Evolutionary conservation across 192 early-diverging fungal species (phyloP).

Genomic region (Coemansia sp.): DNA sequence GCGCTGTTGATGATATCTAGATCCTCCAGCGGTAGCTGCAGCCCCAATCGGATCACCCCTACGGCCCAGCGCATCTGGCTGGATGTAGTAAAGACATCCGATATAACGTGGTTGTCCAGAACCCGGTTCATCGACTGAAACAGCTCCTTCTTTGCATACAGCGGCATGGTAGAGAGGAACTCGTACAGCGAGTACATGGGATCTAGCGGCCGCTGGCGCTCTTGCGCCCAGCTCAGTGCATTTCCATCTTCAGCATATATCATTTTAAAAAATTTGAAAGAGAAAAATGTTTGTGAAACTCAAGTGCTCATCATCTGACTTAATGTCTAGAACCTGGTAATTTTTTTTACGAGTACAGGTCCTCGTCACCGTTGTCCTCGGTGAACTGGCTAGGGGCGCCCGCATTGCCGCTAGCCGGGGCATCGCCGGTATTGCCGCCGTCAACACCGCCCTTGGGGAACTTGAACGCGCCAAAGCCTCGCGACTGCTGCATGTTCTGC

Average conservation of each 20-base stretch:
- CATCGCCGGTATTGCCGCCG: conserved; percentile 20
- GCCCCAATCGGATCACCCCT: conserved; percentile 35
- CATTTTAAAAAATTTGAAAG: conserved; percentile 9
- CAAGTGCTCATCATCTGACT: conserved; percentile 1
- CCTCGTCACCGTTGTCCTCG: conserved; percentile 47
- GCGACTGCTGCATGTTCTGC: conserved; percentile 93
- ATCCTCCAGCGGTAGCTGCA: conserved; percentile 45
- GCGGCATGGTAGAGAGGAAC: conserved; percentile 30
- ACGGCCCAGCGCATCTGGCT: conserved; percentile 40
- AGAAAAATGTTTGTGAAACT: conserved; percentile 1
- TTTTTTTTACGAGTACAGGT: conserved; percentile 49
- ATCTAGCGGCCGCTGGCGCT: not conserved
- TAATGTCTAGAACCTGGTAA: not conserved
- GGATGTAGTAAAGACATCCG: conserved; percentile 21
- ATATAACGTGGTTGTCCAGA: conserved; percentile 11
- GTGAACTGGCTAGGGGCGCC: conserved; percentile 33
- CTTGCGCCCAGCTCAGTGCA: conserved; percentile 30
- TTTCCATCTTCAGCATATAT: conserved; percentile 40
- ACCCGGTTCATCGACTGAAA: conserved; percentile 29
- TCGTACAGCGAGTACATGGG: conserved; percentile 14
- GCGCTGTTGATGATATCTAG: conserved; percentile 23
- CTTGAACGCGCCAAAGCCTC: conserved; percentile 95
- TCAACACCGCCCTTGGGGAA: conserved; percentile 73
- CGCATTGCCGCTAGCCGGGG: conserved; percentile 9
- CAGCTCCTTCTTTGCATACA: conserved; percentile 31